Conservation (phyloP, 352 stramenopile genomes). For the Phytopythium boreale region DNA sequence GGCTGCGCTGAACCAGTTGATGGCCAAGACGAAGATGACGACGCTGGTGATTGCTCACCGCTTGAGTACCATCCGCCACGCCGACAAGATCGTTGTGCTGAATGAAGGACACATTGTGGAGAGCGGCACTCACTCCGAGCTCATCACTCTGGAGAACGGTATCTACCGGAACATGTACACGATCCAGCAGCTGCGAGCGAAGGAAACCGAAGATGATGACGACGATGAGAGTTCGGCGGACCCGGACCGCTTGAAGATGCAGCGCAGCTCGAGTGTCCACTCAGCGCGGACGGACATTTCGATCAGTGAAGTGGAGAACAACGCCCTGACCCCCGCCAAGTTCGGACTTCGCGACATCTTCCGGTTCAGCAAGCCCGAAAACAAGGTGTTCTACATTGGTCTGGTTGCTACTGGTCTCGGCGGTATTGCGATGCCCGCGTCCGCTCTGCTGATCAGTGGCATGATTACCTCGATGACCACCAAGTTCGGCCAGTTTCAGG, state of each 20-base stretch:
- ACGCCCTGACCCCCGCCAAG: slow-evolving; percentile 1
- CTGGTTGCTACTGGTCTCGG: slow-evolving; percentile 13
- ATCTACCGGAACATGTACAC: slow-evolving; percentile 69
- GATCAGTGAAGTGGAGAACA: slow-evolving; percentile 16
- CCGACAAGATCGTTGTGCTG: slow-evolving; percentile 23
- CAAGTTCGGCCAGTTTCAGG: slow-evolving; percentile 28
- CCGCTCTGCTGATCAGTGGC: slow-evolving; percentile 28
- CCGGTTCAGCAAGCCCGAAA: slow-evolving; percentile 2
- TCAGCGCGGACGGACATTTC: slow-evolving; percentile 19
- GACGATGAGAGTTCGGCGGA: not conserved
- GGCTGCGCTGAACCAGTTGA: slow-evolving; percentile 51
- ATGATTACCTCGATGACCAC: slow-evolving; percentile 38
- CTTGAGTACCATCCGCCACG: slow-evolving; percentile 59
- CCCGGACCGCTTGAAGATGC: slow-evolving; percentile 4
- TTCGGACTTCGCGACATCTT: not conserved
- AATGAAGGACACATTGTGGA: slow-evolving; percentile 45
- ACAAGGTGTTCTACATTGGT: slow-evolving; percentile 2
- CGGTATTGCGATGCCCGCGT: slow-evolving; percentile 27
- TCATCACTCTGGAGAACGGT: slow-evolving; percentile 35
- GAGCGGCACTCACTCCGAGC: slow-evolving; percentile 33
- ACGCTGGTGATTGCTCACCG: slow-evolving; percentile 87
- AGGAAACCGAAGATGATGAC: slow-evolving; percentile 1
- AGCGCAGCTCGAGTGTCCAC: slow-evolving; percentile 9
- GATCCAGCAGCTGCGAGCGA: slow-evolving; percentile 30
- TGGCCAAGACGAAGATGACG: slow-evolving; percentile 52